Evolutionary conservation across 148 eudicot species (phyloP).

Genomic region (Persicaria maculosa): DNA sequence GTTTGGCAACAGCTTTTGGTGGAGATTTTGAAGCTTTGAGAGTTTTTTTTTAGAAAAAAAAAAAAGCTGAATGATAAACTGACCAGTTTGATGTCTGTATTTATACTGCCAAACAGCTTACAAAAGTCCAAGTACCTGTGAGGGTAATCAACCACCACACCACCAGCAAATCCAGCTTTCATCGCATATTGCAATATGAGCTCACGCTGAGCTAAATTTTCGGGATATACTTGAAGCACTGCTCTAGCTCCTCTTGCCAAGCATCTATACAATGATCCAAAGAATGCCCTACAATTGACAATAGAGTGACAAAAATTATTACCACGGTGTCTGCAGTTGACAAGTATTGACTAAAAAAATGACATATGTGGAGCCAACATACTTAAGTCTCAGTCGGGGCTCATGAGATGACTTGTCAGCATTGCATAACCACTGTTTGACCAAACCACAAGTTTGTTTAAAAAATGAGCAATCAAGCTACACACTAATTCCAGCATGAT

Average conservation of each 20-base stretch:
- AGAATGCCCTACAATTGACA: slow-evolving; percentile 66
- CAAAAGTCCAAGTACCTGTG: slow-evolving; percentile 45
- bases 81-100: background rate
- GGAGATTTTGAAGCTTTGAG: too few relatives aligned
- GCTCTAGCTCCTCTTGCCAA: slow-evolving; percentile 92
- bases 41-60: too few relatives aligned
- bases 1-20: too few relatives aligned
- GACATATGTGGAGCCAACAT: slow-evolving; percentile 20
- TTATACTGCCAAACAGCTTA: background rate
- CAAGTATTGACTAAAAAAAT: background rate
- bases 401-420: slow-evolving; percentile 96
- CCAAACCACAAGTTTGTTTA: slow-evolving; percentile 12
- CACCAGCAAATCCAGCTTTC: slow-evolving; percentile 98
- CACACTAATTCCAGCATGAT: background rate
- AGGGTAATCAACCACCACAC: slow-evolving; percentile 93
- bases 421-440: slow-evolving; percentile 89
- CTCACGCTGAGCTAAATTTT: slow-evolving; percentile 80
- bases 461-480: background rate
- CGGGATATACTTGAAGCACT: slow-evolving; percentile 83
- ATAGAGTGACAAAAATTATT: background rate
- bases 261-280: slow-evolving; percentile 74
- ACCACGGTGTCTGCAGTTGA: background rate
- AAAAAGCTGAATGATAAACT: background rate
- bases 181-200: slow-evolving; percentile 67
- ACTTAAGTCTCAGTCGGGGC: slow-evolving; percentile 89